These are phyloP conservation scores for Verticillium alfalfae DNA, from an alignment of 2,329 filamentous ascomycete species.

Conservation along the genomic window DNA sequence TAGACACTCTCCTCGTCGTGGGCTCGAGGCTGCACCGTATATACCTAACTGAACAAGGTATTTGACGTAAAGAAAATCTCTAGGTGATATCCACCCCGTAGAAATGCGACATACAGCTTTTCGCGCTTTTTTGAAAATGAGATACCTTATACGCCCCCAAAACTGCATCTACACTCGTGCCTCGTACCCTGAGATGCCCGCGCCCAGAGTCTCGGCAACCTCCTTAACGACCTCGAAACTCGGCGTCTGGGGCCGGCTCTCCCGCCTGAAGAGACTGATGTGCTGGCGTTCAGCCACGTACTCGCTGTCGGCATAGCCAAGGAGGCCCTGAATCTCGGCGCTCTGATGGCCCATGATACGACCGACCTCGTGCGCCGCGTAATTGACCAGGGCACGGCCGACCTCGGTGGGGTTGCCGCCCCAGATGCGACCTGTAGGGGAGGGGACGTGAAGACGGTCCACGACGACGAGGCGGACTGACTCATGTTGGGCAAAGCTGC, in stretches of 20 bases:
- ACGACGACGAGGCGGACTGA: constrained; percentile 83
- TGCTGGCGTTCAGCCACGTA: constrained; percentile 89
- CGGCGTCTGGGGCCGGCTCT: constrained; percentile 49
- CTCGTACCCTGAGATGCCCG: constrained; percentile 16
- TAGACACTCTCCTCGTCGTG: not conserved
- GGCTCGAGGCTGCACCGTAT: constrained; percentile 1
- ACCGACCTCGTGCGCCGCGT: constrained; percentile 76
- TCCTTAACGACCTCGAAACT: constrained; percentile 17
- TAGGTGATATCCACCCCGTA: not conserved
- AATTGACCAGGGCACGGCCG: constrained; percentile 86
- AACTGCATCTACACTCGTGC: constrained; percentile 2
- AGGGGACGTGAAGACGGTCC: constrained; percentile 39
- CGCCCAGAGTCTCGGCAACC: constrained; percentile 6
- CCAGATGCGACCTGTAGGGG: constrained; percentile 40
- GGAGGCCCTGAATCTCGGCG: constrained; percentile 68
- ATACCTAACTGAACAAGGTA: not conserved
- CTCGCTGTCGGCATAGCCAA: constrained; percentile 92
- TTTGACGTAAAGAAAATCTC: not conserved
- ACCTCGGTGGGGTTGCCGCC: constrained; percentile 61
- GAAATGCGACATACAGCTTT: not conserved
- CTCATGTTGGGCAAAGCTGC: constrained; percentile 86
- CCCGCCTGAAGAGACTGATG: constrained; percentile 64
- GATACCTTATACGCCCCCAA: not conserved
- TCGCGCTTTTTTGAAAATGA: not conserved
- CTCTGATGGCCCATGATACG: constrained; percentile 82